Evolutionary conservation across 768 basidiomycete genomes (phyloP), one percentile per base, ranked within the genome.

Genomic region (Boletellus sp.): DNA sequence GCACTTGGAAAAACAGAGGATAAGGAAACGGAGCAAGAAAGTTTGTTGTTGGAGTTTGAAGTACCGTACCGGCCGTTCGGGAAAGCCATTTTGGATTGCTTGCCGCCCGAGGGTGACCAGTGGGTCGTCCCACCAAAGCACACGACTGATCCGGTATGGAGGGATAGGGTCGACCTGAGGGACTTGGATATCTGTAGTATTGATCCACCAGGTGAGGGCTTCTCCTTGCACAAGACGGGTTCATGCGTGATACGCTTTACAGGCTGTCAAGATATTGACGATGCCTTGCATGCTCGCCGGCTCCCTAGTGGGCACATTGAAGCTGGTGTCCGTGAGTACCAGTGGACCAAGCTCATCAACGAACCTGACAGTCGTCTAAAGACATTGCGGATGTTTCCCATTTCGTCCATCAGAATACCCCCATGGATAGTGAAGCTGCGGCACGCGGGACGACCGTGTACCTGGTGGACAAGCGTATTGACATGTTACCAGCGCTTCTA

Each of bases 361-460:
- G 47, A 42, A 19, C 11, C 44, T 40, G 40, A 43, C 16, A 41
- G 32, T 39, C 12, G 5, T 16, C 23, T 34, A 3, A 59, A 98
- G 94, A 99, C 64, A 99, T 99, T 55, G 95, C 95, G 50, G 96
- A 99, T 63, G 95, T 99, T 2, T 96, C 95, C 6, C 84, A 97
- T 67, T 99, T 99, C 57, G 95, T 99, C 1, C 83, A 79, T 46
- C 76, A 94, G 2, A 91, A 94, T 60, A 99, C 88, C 36, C 83
- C 94, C 0, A 98, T 99, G 93, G 95, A 99, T 58, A 84, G 73
- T 38, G 95, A 99, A 67, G 95, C 95, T 19, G 90, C 94, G n/a
- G 80, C 93, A 16, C 77, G 95, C 52, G 95, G 95, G 5, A 97
- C 95, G 5, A 98, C 95, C 0, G 95, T 99, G 1, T 99, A 98